Evolutionary conservation across 2,329 filamentous ascomycete species (phyloP).

Genomic region (Ustilaginoidea virens): DNA sequence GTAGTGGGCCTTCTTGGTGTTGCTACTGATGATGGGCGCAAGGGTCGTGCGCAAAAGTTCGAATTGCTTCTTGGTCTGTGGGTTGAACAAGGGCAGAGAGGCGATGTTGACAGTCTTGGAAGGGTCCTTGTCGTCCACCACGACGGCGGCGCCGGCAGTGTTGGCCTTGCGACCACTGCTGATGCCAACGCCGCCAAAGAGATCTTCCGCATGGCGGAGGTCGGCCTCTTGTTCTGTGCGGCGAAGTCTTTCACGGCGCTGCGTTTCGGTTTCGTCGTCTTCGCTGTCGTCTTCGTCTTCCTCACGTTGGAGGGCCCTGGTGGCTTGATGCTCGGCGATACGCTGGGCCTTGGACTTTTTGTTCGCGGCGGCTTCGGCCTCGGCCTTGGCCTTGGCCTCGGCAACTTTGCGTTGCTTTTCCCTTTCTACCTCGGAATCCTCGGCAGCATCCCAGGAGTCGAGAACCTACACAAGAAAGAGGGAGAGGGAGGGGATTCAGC

Average conservation of each 20-base stretch:
- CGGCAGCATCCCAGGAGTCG: slow-evolving; percentile 92
- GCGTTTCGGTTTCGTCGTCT: slow-evolving; percentile 59
- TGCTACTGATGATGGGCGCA: slow-evolving; percentile 58
- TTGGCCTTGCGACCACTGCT: slow-evolving; percentile 50
- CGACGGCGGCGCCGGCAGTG: slow-evolving; percentile 46
- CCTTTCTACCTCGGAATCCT: slow-evolving; percentile 92
- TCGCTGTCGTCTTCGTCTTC: slow-evolving; percentile 41
- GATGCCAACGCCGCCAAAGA: slow-evolving; percentile 66
- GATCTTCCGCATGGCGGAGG: slow-evolving; percentile 72
- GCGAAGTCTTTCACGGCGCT: slow-evolving; percentile 58
- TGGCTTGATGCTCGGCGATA: slow-evolving; percentile 61
- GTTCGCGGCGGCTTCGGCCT: slow-evolving; percentile 71
- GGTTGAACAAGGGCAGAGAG: slow-evolving; percentile 73
- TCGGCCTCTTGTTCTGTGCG: slow-evolving; percentile 77
- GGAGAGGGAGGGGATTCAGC: too few relatives aligned
- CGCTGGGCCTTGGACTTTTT: slow-evolving; percentile 85
- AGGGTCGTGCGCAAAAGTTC: slow-evolving; percentile 62
- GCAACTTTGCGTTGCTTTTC: slow-evolving; percentile 84
- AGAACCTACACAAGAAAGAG: slow-evolving; percentile 45
- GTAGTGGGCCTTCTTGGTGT: slow-evolving; percentile 83
- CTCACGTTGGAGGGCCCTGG: slow-evolving; percentile 35
- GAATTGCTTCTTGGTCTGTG: slow-evolving; percentile 76
- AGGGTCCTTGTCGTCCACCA: slow-evolving; percentile 59
- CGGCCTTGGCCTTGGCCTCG: slow-evolving; percentile 77
- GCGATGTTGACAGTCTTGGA: slow-evolving; percentile 68